These are phyloP conservation scores for Fusarium acutatum DNA, from an alignment of 2,329 filamentous ascomycete species.

Conservation along the genomic window DNA sequence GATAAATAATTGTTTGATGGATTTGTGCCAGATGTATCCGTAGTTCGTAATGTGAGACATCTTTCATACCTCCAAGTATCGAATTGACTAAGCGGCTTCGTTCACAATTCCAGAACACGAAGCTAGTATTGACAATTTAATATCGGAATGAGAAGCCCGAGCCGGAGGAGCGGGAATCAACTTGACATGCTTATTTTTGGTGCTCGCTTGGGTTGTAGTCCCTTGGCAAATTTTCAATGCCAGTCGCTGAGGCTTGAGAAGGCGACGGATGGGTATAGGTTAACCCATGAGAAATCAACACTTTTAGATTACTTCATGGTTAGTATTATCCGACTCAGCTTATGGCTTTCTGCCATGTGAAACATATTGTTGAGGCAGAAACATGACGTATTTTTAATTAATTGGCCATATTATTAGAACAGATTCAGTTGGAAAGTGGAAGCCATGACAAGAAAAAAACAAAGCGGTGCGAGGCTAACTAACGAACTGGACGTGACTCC, in stretches of 20 bases:
- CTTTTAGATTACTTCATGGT: background rate
- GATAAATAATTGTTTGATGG: background rate
- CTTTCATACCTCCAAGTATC: background rate
- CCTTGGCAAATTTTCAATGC: background rate
- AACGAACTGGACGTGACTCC: conserved; percentile 2
- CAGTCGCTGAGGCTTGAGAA: background rate
- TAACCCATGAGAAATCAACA: background rate
- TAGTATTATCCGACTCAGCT: background rate
- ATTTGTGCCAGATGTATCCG: background rate
- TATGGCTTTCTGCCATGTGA: background rate
- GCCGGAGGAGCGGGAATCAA: background rate
- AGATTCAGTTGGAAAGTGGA: background rate
- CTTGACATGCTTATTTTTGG: conserved; percentile 17
- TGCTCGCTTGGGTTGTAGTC: background rate
- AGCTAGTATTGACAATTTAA: background rate
- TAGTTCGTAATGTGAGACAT: background rate
- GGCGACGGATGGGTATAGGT: background rate
- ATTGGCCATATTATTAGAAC: background rate
- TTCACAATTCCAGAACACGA: conserved; percentile 12
- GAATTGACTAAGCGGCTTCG: background rate
- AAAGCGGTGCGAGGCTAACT: background rate
- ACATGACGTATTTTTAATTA: background rate
- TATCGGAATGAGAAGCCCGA: background rate
- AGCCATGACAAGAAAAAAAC: background rate
- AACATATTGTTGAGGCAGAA: background rate